phyloP scores from a whole-genome alignment of 2,329 filamentous ascomycete species.

The Phyllosticta citribraziliensis region DNA sequence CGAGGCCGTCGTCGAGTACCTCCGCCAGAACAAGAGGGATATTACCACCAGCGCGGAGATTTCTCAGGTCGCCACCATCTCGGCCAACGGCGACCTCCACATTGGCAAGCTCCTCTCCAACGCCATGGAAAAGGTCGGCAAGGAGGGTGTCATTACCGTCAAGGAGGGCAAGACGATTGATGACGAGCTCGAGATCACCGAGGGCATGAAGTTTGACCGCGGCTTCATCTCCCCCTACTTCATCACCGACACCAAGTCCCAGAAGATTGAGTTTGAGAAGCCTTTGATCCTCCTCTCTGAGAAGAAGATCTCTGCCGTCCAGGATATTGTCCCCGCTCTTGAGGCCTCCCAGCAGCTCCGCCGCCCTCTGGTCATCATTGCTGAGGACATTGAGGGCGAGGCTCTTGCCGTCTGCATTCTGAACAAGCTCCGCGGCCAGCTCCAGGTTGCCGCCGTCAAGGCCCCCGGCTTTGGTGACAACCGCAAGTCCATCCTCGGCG shows the following conservation, averaged over 20 bases:
- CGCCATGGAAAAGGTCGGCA: slow-evolving; percentile 99
- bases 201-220: slow-evolving; percentile 99
- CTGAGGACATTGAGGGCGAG: slow-evolving; percentile 98
- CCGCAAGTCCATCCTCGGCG: slow-evolving; percentile 98
- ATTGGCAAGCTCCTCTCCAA: slow-evolving; percentile 93
- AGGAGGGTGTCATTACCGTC: slow-evolving; percentile 99
- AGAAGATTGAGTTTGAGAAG: slow-evolving; percentile 99
- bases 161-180: slow-evolving; percentile 99
- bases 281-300: slow-evolving; percentile 95
- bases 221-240: slow-evolving; percentile 99
- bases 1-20: slow-evolving; percentile 85
- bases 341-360: slow-evolving; percentile 94
- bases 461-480: slow-evolving; percentile 99
- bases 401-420: slow-evolving; percentile 97
- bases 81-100: slow-evolving; percentile 91
- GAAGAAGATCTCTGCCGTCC: slow-evolving; percentile 99
- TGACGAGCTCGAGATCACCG: slow-evolving; percentile 96
- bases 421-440: slow-evolving; percentile 99
- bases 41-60: slow-evolving; percentile 97
- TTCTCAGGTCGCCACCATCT: slow-evolving; percentile 96
- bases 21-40: slow-evolving; percentile 92
- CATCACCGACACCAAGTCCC: slow-evolving; percentile 97
- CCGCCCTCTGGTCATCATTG: slow-evolving; percentile 94
- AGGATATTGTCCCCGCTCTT: slow-evolving; percentile 96
- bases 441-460: slow-evolving; percentile 98